phyloP scores from a whole-genome alignment of 768 basidiomycete genomes.

The Cystofilobasidium macerans region DNA sequence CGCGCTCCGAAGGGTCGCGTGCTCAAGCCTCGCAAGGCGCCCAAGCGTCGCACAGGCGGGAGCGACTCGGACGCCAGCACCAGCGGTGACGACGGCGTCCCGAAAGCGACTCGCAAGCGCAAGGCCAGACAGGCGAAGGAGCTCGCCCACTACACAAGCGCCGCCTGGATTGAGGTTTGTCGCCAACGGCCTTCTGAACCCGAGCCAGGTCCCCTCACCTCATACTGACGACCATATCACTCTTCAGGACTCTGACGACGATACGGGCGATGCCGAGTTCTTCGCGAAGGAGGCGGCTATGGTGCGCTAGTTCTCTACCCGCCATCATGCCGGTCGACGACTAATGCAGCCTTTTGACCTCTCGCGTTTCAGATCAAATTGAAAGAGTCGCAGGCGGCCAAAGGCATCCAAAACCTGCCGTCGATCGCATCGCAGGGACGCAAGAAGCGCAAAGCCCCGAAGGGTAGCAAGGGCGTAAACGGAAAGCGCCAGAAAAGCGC shows the following conservation, averaged over 20 bases:
- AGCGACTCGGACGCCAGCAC: slow-evolving; percentile 7
- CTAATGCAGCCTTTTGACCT: too few species aligned
- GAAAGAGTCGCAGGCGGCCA: neutral
- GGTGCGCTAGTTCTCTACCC: neutral
- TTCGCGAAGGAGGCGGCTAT: slow-evolving; percentile 51
- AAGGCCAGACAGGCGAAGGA: slow-evolving; percentile 26
- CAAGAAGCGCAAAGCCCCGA: slow-evolving; percentile 7
- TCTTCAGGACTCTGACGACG: slow-evolving; percentile 67
- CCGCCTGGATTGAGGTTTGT: slow-evolving; percentile 27
- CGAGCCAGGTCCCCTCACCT: slow-evolving; percentile 53
- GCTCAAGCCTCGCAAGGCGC: neutral
- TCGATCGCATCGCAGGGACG: neutral
- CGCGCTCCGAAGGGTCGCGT: slow-evolving; percentile 33
- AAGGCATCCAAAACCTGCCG: too few species aligned
- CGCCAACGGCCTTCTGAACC: slow-evolving; percentile 42
- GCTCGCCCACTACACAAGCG: slow-evolving; percentile 6
- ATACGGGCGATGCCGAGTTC: slow-evolving; percentile 43
- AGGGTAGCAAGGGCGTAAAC: neutral
- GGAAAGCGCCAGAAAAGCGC: neutral
- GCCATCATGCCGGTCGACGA: neutral
- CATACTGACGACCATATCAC: slow-evolving; percentile 88
- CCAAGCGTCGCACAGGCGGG: neutral
- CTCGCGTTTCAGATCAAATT: neutral
- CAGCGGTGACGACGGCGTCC: slow-evolving; percentile 34
- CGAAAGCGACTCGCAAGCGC: slow-evolving; percentile 25